A percentile compares a stretch with the other conserved stretches of the same genome.
Evolutionary conservation across 768 basidiomycete species (phyloP).

Genomic region (Tylopilus felleus): DNA sequence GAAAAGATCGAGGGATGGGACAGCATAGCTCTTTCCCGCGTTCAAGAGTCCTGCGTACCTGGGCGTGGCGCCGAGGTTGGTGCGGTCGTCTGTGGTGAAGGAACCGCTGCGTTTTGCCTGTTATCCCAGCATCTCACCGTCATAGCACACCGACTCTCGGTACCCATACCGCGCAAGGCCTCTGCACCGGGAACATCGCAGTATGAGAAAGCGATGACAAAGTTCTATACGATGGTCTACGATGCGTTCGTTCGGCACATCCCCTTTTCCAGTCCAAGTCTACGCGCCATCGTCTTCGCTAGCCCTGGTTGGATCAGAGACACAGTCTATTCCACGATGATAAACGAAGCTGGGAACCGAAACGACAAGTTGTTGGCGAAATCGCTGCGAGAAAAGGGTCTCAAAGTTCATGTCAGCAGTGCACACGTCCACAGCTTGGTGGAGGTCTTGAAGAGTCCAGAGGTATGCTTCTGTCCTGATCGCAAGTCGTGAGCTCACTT

Average conservation of each 20-base stretch:
- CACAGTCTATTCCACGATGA: conserved; percentile 77
- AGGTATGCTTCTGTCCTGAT: conserved; percentile 49
- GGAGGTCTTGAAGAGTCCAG: conserved; percentile 91
- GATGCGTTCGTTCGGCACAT: conserved; percentile 88
- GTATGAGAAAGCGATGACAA: conserved; percentile 87
- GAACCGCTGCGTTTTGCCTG: conserved; percentile 89
- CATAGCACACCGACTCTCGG: conserved; percentile 84
- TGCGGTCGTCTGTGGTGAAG: conserved; percentile 95
- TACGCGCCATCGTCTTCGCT: conserved; percentile 92
- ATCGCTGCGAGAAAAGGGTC: conserved; percentile 74
- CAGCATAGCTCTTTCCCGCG: conserved; percentile 73
- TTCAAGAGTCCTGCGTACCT: conserved; percentile 88
- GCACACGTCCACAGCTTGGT: conserved; percentile 95
- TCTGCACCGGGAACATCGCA: conserved; percentile 76
- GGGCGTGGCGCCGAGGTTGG: conserved; percentile 95
- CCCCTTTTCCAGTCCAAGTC: conserved; percentile 65
- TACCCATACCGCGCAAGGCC: conserved; percentile 88
- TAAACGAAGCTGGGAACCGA: conserved; percentile 73
- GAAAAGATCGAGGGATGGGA: conserved; percentile 92
- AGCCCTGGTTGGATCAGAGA: conserved; percentile 97
- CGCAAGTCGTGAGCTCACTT: not conserved
- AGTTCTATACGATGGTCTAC: conserved; percentile 83
- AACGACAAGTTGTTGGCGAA: conserved; percentile 81
- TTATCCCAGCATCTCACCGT: conserved; percentile 97
- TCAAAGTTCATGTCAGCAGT: conserved; percentile 89